These are phyloP conservation scores for Cladosporium austrohemisphaericum DNA, from an alignment of 2,329 filamentous ascomycete species.

Conservation along the genomic window DNA sequence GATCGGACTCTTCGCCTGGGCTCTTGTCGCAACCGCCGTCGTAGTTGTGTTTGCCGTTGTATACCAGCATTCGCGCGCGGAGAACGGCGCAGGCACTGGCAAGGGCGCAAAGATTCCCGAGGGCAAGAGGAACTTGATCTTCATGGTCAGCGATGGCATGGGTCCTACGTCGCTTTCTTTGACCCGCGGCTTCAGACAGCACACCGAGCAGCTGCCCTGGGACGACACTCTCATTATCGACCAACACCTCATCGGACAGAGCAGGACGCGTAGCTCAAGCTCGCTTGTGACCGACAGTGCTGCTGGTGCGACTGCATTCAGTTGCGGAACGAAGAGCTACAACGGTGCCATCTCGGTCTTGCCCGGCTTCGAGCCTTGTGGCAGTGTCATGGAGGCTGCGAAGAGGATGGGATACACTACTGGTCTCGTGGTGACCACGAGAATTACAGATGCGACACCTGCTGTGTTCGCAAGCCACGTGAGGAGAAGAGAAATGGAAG, in stretches of 20 bases:
- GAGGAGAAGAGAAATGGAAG: constrained; percentile 72
- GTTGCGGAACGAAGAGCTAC: constrained; percentile 89
- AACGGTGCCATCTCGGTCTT: constrained; percentile 92
- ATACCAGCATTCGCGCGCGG: constrained; percentile 59
- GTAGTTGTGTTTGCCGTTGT: constrained; percentile 79
- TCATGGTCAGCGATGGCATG: constrained; percentile 99
- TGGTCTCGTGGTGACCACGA: constrained; percentile 89
- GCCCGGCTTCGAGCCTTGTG: constrained; percentile 80
- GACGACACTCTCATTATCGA: constrained; percentile 77
- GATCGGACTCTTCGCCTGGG: constrained; percentile 75
- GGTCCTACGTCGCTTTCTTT: constrained; percentile 85
- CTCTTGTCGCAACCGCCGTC: constrained; percentile 70
- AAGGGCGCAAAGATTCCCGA: constrained; percentile 26
- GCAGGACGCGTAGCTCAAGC: constrained; percentile 76
- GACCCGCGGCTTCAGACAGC: constrained; percentile 82
- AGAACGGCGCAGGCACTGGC: neutral
- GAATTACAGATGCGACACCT: constrained; percentile 92
- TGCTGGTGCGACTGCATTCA: constrained; percentile 95
- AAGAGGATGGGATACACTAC: constrained; percentile 89
- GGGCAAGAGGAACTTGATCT: constrained; percentile 87
- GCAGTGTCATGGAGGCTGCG: constrained; percentile 88
- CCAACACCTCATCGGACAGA: constrained; percentile 84
- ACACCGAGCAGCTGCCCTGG: constrained; percentile 66
- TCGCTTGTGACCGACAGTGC: constrained; percentile 92
- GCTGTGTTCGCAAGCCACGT: constrained; percentile 93